Base-by-base conservation (phyloP, 441 rosid species). In the Gossypium schwendimanii region DNA sequence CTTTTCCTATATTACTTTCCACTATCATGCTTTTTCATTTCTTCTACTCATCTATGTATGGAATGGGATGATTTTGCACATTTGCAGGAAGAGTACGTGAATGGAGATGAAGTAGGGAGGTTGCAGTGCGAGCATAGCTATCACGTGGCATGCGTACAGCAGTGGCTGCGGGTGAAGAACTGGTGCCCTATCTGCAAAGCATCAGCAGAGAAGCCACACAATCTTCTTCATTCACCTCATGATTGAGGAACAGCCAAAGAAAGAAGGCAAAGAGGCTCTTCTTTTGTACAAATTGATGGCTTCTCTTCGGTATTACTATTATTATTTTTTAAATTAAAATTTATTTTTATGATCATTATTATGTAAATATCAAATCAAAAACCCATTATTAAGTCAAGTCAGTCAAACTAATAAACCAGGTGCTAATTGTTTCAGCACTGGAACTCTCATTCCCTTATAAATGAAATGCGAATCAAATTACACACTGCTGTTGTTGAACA, bases 121-220 rank as follows among this genome's bases (percentile, higher is more conserved):
- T 80, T 95, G 81, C 85, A 73, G 44, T 95, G 99, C 62, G 83
- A 87, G 84, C 99, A 95, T 63, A 74, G 52, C 76, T 93, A 89
- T 82, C 99, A 96, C 53, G 18, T 80, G 45, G 79, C 67, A 36
- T 96, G 99, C 82, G 73, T 88, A 82, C 85, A 79, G 55, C 90
- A 87, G 79, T 95, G 99, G 99, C 82, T 91, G 80, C 83, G 86
- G 83, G 80, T 88, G 75, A 96, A 93, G 87, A 96, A 87, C 54
- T 93, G 99, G 98, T 93, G 99, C 78, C 97, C 99, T 10, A 80
- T 93, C 76, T 96, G 98, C 87, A 96, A 86, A 82, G 81, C 88
- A 33, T 74, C 87, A 3, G 96, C 89, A 18, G 89, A 18, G 89
- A 84, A 33, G 57, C 84, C 55, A 76, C 87, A 0, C 17, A 44